A percentile compares a stretch with the other conserved stretches of the same genome.
Conservation (phyloP, 1,284 basidiomycete species). For the Boletus semigastroideus region DNA sequence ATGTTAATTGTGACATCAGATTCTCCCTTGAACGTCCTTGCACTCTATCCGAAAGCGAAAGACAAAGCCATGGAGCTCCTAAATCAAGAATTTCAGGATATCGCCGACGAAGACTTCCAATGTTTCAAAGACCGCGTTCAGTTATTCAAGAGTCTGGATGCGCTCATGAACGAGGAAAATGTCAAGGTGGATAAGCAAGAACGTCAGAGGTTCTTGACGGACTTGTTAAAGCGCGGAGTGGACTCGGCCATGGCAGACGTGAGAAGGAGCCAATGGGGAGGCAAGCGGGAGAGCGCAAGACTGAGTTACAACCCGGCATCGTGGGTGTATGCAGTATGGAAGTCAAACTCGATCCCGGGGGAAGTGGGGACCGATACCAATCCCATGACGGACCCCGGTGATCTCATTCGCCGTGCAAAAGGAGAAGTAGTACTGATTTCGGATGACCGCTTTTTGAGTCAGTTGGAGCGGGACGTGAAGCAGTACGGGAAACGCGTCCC, state of each 20-base stretch:
- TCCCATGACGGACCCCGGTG: not conserved
- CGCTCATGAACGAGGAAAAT: not conserved
- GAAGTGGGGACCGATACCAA: not conserved
- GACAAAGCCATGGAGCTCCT: conserved; percentile 8
- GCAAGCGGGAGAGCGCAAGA: not conserved
- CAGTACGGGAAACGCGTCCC: not conserved
- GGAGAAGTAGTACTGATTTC: not conserved
- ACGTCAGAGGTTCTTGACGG: conserved; percentile 10
- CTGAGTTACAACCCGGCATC: not conserved
- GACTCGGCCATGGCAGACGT: conserved; percentile 4
- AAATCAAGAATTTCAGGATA: not conserved
- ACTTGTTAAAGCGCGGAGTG: not conserved
- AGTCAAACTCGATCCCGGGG: not conserved
- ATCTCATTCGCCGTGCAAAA: not conserved
- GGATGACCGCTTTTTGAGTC: conserved; percentile 12
- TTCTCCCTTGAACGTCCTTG: conserved; percentile 10
- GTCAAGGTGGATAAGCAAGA: conserved; percentile 7
- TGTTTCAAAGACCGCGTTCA: not conserved
- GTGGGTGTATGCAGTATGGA: not conserved
- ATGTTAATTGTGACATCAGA: conserved; percentile 11
- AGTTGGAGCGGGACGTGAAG: conserved; percentile 4
- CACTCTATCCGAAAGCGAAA: conserved; percentile 21
- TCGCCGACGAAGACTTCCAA: not conserved
- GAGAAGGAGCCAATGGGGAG: not conserved
- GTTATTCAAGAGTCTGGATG: conserved; percentile 17